These are phyloP conservation scores for Solanum okadae DNA, from an alignment of 257 asterid species.

Conservation along the genomic window DNA sequence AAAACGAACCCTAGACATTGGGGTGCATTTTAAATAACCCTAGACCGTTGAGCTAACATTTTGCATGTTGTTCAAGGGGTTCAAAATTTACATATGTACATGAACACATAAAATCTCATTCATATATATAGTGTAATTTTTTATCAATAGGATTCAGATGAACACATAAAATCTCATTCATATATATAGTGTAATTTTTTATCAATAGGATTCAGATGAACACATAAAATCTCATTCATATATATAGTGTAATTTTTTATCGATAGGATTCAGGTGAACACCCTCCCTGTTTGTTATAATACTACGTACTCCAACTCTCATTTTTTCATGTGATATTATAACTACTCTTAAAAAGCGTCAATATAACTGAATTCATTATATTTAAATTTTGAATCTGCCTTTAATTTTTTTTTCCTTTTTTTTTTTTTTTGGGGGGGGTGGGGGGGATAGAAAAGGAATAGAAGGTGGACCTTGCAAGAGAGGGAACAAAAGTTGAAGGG, in stretches of 20 bases:
- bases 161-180: neutral
- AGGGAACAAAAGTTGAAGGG: constrained; percentile 82
- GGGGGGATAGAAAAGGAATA: neutral
- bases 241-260: too few species aligned
- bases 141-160: neutral
- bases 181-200: too few species aligned
- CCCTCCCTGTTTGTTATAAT: neutral
- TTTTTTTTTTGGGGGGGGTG: too few species aligned
- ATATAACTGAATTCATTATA: neutral
- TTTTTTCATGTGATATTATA: neutral
- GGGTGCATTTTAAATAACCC: too few species aligned
- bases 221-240: neutral
- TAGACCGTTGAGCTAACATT: neutral
- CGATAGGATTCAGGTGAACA: neutral
- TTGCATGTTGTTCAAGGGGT: neutral
- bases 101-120: neutral
- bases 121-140: too few species aligned
- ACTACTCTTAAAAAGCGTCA: neutral
- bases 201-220: neutral
- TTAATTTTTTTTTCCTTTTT: accelerated
- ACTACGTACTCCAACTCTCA: neutral
- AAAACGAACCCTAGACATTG: neutral
- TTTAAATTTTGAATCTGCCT: neutral
- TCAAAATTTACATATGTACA: neutral
- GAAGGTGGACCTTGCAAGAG: constrained; percentile 69